Evolutionary conservation across 2,329 filamentous ascomycete genomes (phyloP), one percentile per base, ranked within the genome.

Genomic region (Teratosphaeria epicoccoides): DNA sequence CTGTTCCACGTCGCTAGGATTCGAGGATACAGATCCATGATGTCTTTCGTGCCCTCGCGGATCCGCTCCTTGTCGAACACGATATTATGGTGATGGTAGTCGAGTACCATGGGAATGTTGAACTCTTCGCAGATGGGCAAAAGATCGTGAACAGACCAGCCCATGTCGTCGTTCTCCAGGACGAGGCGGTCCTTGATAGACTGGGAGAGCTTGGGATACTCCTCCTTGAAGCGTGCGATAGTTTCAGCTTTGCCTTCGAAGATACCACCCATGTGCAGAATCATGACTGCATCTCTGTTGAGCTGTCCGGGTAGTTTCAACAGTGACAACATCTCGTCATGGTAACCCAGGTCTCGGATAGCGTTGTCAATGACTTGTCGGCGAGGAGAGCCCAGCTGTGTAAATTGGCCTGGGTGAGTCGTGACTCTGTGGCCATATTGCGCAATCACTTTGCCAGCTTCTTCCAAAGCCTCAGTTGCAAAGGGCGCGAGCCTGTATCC

Each of bases 21-120:
- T 4, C 85, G 82, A 0, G 84, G 82, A 55, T 81, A 93, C 0
- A 95, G 71, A 0, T 74, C 68, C 47, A 85, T 82, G 57, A 97
- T 88, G 60, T 95, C 90, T 20, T 80, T 75, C 0, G 89, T 95
- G 0, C 90, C 89, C 69, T 95, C 90, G 2, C 89, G 83, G 46
- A 94, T 72, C 59, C 85, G 70, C 5, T 74, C 74, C 0, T 77
- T 63, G 65, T 95, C 87, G 61, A 95, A 95, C 7, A 95, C 72
- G 59, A 97, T 96, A 67, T 96, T 96, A 74, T 97, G 88, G 61
- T 97, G 91, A 64, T 97, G 91, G 60, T 81, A 97, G 67, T 97
- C 91, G 17, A 97, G 81, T 1, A 95, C 90, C 0, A 96, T 70
- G 0, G 91, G 91, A 37, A 97, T 95, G 64, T 91, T 87, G n/a